A percentile compares a stretch with the other conserved stretches of the same genome.
These are phyloP conservation scores for Endogone sp. DNA, from an alignment of 192 early-diverging fungal species.

Conservation along the genomic window DNA sequence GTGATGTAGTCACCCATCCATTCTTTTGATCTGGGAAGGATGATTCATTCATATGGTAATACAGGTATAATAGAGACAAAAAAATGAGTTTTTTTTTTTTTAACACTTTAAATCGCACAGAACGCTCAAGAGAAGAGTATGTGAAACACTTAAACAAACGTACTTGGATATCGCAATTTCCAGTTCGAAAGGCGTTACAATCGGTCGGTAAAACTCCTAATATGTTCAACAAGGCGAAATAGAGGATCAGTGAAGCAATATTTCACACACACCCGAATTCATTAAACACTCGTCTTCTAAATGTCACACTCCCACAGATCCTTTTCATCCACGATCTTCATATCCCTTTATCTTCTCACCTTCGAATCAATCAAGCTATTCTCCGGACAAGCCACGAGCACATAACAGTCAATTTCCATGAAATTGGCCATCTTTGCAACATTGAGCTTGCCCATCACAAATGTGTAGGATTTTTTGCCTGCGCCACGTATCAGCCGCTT, in stretches of 20 bases:
- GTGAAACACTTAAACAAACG: conserved; percentile 4
- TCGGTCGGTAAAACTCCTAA: conserved; percentile 81
- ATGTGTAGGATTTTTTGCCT: conserved; percentile 62
- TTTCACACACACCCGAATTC: too few relatives aligned
- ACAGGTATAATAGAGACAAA: not conserved
- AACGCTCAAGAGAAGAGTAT: not conserved
- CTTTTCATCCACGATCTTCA: too few relatives aligned
- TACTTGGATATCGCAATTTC: conserved; percentile 68
- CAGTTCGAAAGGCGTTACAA: conserved; percentile 93
- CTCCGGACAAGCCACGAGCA: conserved; percentile 92
- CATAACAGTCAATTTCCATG: conserved; percentile 90
- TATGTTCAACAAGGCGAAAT: too few relatives aligned
- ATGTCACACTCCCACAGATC: too few relatives aligned
- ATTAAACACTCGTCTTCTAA: too few relatives aligned
- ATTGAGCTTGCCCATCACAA: conserved; percentile 86
- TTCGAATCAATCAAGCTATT: conserved; percentile 87
- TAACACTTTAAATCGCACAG: too few relatives aligned
- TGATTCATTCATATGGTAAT: conserved; percentile 3
- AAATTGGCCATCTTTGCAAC: conserved; percentile 97
- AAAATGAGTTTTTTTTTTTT: too few relatives aligned
- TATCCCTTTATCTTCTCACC: conserved; percentile 4
- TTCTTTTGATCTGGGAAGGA: conserved; percentile 41
- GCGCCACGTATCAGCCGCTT: conserved; percentile 68
- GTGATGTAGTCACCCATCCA: conserved; percentile 74
- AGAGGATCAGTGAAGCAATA: too few relatives aligned